Conservation (phyloP, 495 filamentous ascomycete genomes). For the Niebla homalea region DNA sequence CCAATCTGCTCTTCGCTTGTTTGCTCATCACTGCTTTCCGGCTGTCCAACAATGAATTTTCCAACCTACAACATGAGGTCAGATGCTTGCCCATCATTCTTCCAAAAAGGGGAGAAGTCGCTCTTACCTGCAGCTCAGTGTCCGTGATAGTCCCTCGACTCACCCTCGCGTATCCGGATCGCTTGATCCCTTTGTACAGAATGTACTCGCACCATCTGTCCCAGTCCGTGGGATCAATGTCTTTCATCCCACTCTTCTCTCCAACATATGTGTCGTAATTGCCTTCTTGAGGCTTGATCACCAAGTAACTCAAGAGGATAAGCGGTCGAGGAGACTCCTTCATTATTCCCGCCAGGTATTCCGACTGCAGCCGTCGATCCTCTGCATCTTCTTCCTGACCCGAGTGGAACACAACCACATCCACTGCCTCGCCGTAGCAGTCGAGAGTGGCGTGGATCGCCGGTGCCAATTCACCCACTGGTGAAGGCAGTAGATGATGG, state of each 20-base stretch:
- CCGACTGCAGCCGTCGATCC: slow-evolving; percentile 75
- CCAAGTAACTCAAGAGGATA: slow-evolving; percentile 82
- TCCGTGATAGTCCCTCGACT: slow-evolving; percentile 87
- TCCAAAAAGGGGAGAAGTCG: slow-evolving; percentile 6
- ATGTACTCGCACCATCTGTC: slow-evolving; percentile 99
- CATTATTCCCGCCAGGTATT: slow-evolving; percentile 85
- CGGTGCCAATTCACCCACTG: slow-evolving; percentile 87
- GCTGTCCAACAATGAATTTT: slow-evolving; percentile 79
- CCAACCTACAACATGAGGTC: slow-evolving; percentile 44
- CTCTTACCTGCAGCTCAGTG: slow-evolving; percentile 78
- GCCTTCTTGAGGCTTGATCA: slow-evolving; percentile 77
- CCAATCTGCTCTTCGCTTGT: slow-evolving; percentile 57
- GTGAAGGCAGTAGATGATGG: slow-evolving; percentile 86
- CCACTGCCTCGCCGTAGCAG: slow-evolving; percentile 76
- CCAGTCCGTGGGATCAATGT: slow-evolving; percentile 89
- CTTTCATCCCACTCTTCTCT: slow-evolving; percentile 76
- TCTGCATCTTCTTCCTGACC: slow-evolving; percentile 96
- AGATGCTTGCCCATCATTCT: not conserved
- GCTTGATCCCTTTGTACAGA: slow-evolving; percentile 76
- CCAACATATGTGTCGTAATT: slow-evolving; percentile 98
- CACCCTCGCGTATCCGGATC: slow-evolving; percentile 82
- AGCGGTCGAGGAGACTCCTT: slow-evolving; percentile 64
- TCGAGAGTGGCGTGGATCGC: slow-evolving; percentile 94
- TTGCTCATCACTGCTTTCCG: slow-evolving; percentile 44
- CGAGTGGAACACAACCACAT: slow-evolving; percentile 97